Percentiles rank a stretch among this genome's conserved stretches.
phyloP scores from a whole-genome alignment of 176 grass and related monocot species.

The Triticum dicoccoides region DNA sequence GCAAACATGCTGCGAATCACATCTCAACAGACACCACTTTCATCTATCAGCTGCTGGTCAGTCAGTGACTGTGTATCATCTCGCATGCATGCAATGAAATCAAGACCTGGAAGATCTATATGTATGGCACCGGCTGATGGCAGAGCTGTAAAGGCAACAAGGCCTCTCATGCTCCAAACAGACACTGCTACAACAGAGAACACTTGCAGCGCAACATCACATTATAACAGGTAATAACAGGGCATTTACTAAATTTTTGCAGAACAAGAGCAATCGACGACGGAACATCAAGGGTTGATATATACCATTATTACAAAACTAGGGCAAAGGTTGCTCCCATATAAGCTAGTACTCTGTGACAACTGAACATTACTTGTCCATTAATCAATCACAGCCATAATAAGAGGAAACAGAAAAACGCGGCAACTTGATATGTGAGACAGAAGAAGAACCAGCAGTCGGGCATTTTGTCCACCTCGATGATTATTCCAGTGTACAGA shows the following conservation, averaged over 20 bases:
- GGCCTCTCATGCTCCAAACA: too few species aligned
- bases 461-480: slow-evolving; percentile 3
- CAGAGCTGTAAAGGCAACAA: too few species aligned
- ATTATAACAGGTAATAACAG: not conserved
- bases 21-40: too few species aligned
- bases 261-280: not conserved
- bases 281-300: not conserved
- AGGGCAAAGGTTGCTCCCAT: not conserved
- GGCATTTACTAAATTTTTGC: not conserved
- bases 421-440: not conserved
- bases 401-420: not conserved
- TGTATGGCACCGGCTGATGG: too few species aligned
- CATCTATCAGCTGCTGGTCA: too few species aligned
- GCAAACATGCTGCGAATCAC: too few species aligned
- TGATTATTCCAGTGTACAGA: slow-evolving; percentile 39
- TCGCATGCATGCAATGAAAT: too few species aligned
- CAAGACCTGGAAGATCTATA: too few species aligned
- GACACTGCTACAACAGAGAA: not conserved
- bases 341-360: not conserved
- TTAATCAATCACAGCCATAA: not conserved
- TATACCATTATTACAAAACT: slow-evolving; percentile 42
- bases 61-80: too few species aligned
- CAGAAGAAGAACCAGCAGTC: not conserved
- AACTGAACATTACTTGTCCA: not conserved
- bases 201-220: not conserved